A percentile compares a stretch with the other conserved stretches of the same genome.
Evolutionary conservation across 495 filamentous ascomycete species (phyloP).

Genomic region (Penicillium canariense): DNA sequence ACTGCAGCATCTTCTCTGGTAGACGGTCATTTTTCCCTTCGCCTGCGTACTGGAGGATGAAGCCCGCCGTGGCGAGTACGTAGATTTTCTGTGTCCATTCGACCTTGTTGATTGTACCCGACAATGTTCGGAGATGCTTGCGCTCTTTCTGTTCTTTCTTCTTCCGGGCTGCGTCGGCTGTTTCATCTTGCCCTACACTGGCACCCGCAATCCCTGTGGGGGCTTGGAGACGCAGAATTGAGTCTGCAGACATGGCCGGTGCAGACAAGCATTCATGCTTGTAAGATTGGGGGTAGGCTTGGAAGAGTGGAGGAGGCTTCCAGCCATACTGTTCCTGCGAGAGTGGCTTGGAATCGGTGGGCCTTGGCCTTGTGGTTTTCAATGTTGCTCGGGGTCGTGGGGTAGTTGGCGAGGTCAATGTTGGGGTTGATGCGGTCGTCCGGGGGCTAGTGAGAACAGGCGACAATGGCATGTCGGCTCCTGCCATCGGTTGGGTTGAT

Average conservation of each 20-base stretch:
- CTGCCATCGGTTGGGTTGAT: slow-evolving; percentile 9
- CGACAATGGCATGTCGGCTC: slow-evolving; percentile 24
- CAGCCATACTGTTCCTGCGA: slow-evolving; percentile 47
- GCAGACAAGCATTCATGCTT: slow-evolving; percentile 54
- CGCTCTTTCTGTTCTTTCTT: slow-evolving; percentile 46
- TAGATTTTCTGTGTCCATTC: slow-evolving; percentile 85
- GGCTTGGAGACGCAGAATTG: slow-evolving; percentile 57
- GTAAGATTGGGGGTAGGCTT: slow-evolving; percentile 83
- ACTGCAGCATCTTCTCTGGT: slow-evolving; percentile 81
- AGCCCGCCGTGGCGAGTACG: slow-evolving; percentile 76
- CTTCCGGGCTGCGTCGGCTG: slow-evolving; percentile 24
- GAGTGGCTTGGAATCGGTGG: slow-evolving; percentile 18
- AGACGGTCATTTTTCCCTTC: slow-evolving; percentile 75
- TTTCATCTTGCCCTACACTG: slow-evolving; percentile 15
- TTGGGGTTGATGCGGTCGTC: slow-evolving; percentile 28
- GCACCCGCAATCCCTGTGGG: slow-evolving; percentile 37
- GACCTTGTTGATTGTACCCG: slow-evolving; percentile 59
- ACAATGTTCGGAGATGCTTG: slow-evolving; percentile 49
- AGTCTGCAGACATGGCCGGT: slow-evolving; percentile 52
- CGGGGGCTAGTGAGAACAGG: slow-evolving; percentile 27
- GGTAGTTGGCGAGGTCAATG: slow-evolving; percentile 30
- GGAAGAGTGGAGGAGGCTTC: slow-evolving; percentile 81
- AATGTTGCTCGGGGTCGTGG: slow-evolving; percentile 23
- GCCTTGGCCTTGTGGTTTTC: slow-evolving; percentile 22
- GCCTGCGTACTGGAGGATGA: slow-evolving; percentile 82